Evolutionary conservation across 805 yeast species (phyloP).

Genomic region (Suhomyces emberorum): DNA sequence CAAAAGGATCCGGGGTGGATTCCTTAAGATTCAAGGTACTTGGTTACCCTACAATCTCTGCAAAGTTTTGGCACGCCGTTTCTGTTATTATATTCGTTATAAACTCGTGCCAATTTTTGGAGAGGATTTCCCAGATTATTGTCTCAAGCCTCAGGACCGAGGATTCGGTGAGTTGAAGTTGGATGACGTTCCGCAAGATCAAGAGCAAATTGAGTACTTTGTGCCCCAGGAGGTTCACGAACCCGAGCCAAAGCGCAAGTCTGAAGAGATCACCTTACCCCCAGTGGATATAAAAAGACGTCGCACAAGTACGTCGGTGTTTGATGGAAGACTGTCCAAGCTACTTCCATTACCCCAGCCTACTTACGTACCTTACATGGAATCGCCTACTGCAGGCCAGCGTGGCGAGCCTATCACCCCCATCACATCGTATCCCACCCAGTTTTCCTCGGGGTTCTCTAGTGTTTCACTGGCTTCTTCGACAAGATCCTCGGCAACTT

Average conservation of each 20-base stretch:
- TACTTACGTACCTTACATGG: not conserved
- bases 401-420: slow-evolving; percentile 5
- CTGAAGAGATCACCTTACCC: not conserved
- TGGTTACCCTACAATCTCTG: slow-evolving; percentile 82
- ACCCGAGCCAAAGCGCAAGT: not conserved
- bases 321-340: not conserved
- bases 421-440: not conserved
- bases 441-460: not conserved
- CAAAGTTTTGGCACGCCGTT: slow-evolving; percentile 60
- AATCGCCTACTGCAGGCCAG: not conserved
- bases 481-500: not conserved
- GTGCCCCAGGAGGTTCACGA: slow-evolving; percentile 2
- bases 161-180: slow-evolving; percentile 64
- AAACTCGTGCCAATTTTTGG: slow-evolving; percentile 83
- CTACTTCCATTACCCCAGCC: slow-evolving; percentile 5
- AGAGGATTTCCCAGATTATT: slow-evolving; percentile 55
- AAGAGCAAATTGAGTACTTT: slow-evolving; percentile 2
- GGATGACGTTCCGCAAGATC: slow-evolving; percentile 25
- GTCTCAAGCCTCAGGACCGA: slow-evolving; percentile 54
- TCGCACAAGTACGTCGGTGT: not conserved
- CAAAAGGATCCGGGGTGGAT: slow-evolving; percentile 85
- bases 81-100: slow-evolving; percentile 75
- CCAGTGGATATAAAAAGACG: not conserved
- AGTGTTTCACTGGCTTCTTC: not conserved
- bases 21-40: slow-evolving; percentile 88